These are phyloP conservation scores for Cucurbita pepo DNA, from an alignment of 306 rosid genomes.

Conservation along the genomic window DNA sequence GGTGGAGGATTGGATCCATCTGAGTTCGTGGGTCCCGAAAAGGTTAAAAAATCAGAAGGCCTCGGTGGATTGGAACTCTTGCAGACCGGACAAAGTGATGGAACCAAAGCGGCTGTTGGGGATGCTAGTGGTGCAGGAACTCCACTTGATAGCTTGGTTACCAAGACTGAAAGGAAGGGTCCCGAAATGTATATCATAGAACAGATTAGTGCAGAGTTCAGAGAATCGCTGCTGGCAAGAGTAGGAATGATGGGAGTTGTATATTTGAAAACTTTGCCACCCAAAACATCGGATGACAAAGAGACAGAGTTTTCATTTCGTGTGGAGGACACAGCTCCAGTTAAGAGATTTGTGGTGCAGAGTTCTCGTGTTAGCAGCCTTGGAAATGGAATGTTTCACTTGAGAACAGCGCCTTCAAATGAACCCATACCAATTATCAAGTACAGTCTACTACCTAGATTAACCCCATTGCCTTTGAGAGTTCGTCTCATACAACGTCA, in stretches of 20 bases:
- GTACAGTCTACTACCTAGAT: slow-evolving; percentile 65
- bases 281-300: slow-evolving; percentile 52
- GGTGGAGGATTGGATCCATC: slow-evolving; percentile 96
- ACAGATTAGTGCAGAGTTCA: slow-evolving; percentile 74
- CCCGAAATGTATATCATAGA: slow-evolving; percentile 78
- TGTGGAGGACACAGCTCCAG: slow-evolving; percentile 52
- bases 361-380: slow-evolving; percentile 66
- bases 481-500: slow-evolving; percentile 75
- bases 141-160: slow-evolving; percentile 53
- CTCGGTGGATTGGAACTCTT: slow-evolving; percentile 91
- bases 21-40: slow-evolving; percentile 57
- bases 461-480: slow-evolving; percentile 82
- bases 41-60: slow-evolving; percentile 44
- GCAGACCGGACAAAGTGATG: slow-evolving; percentile 48
- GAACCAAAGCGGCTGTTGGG: slow-evolving; percentile 24
- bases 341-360: slow-evolving; percentile 77
- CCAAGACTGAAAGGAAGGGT: slow-evolving; percentile 63
- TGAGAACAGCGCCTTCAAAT: slow-evolving; percentile 51
- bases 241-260: slow-evolving; percentile 73
- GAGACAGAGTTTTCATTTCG: slow-evolving; percentile 91
- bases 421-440: slow-evolving; percentile 78
- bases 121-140: slow-evolving; percentile 29
- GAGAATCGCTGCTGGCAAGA: slow-evolving; percentile 80
- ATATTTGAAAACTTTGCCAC: slow-evolving; percentile 69
- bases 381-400: slow-evolving; percentile 79